phyloP scores from a whole-genome alignment of 305 asterid species.

The Rubia peregrina region DNA sequence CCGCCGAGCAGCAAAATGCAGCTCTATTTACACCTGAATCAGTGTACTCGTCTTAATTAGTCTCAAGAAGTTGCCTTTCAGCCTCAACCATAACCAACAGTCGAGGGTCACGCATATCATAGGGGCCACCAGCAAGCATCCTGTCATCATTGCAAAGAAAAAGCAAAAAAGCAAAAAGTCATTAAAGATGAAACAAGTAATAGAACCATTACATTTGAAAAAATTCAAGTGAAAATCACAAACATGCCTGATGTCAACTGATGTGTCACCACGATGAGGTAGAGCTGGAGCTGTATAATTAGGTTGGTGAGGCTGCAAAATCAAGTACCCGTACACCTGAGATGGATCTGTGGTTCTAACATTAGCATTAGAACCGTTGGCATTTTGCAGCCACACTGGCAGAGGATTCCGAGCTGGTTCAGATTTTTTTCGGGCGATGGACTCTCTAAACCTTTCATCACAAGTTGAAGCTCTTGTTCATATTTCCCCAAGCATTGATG shows the following conservation, averaged over 20 bases:
- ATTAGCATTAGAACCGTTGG: too few species aligned
- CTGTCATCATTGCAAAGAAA: conserved; percentile 25
- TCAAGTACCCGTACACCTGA: too few species aligned
- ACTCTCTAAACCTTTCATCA: too few species aligned
- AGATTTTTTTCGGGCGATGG: too few species aligned
- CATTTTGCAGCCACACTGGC: too few species aligned
- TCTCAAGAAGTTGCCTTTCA: conserved; percentile 36
- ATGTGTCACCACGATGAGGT: conserved; percentile 28
- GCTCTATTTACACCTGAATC: conserved; percentile 45
- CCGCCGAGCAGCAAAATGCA: conserved; percentile 47
- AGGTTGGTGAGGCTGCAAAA: too few species aligned
- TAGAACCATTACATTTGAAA: too few species aligned
- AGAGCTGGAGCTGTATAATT: conserved; percentile 44
- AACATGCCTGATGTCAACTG: conserved; percentile 35
- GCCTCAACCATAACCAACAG: conserved; percentile 42
- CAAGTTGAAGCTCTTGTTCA: too few species aligned
- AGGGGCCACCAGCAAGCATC: too few species aligned
- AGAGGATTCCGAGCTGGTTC: too few species aligned
- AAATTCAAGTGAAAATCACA: not conserved
- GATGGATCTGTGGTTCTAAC: too few species aligned
- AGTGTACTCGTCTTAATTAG: conserved; percentile 42
- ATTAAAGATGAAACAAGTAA: not conserved
- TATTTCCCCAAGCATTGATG: too few species aligned
- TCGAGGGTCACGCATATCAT: conserved; percentile 40
- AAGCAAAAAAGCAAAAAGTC: conserved; percentile 7